A percentile compares a stretch with the other conserved stretches of the same genome.
These are phyloP conservation scores for Trametes cubensis DNA, from an alignment of 768 basidiomycete species.

Conservation along the genomic window DNA sequence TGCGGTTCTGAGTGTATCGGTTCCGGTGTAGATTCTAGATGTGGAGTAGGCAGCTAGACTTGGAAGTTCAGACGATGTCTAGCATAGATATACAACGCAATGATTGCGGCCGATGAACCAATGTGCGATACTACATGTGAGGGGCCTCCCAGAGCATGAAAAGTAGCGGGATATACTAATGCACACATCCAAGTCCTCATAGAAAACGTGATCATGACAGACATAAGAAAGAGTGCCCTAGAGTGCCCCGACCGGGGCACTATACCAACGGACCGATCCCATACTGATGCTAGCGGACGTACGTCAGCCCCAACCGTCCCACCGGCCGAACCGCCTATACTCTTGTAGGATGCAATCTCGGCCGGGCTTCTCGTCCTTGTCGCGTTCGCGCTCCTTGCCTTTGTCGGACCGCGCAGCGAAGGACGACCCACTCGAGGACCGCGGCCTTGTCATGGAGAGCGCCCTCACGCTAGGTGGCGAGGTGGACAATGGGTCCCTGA, in stretches of 20 bases:
- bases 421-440: slow-evolving; percentile 61
- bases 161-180: slow-evolving; percentile 11
- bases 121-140: slow-evolving; percentile 13
- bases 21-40: too few species aligned
- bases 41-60: too few species aligned
- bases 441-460: slow-evolving; percentile 43
- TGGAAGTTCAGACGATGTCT: background rate
- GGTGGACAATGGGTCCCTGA: slow-evolving; percentile 29
- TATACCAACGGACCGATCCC: background rate
- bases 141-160: slow-evolving; percentile 10
- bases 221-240: background rate
- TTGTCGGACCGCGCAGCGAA: slow-evolving; percentile 47
- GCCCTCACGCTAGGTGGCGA: slow-evolving; percentile 49
- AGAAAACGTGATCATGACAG: slow-evolving; percentile 6
- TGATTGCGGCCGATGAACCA: slow-evolving; percentile 4
- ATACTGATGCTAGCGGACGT: too few species aligned
- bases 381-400: slow-evolving; percentile 65
- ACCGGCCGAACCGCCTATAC: slow-evolving; percentile 80
- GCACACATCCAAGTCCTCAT: slow-evolving; percentile 10
- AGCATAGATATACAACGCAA: slow-evolving; percentile 11
- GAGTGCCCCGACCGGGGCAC: background rate
- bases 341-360: slow-evolving; percentile 73
- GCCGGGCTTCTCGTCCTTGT: slow-evolving; percentile 60
- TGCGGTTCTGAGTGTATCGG: too few species aligned
- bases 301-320: slow-evolving; percentile 76